These are phyloP conservation scores for Serendipita vermifera DNA, from an alignment of 768 basidiomycete genomes.

Conservation along the genomic window DNA sequence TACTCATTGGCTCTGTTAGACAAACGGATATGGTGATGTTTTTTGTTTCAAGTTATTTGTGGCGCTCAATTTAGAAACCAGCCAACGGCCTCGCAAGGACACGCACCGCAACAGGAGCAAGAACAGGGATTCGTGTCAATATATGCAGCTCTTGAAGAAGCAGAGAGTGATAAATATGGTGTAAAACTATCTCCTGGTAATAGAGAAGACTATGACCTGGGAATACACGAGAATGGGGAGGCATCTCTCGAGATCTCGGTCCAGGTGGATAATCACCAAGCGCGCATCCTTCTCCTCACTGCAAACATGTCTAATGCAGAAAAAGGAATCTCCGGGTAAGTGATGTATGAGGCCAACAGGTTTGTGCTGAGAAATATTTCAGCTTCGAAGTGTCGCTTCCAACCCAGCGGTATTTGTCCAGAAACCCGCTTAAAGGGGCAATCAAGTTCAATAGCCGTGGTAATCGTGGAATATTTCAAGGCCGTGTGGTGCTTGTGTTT, in stretches of 20 bases:
- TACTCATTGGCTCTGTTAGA: background rate
- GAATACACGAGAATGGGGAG: too few relatives aligned
- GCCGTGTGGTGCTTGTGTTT: conserved; percentile 42
- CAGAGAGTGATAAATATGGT: conserved; percentile 43
- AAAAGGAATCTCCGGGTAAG: too few relatives aligned
- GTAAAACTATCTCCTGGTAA: too few relatives aligned
- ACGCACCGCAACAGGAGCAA: conserved; percentile 23
- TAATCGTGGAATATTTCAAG: conserved; percentile 33
- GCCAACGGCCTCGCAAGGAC: background rate
- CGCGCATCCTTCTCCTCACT: too few relatives aligned
- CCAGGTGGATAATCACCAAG: too few relatives aligned
- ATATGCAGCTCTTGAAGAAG: conserved; percentile 34
- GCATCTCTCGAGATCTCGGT: too few relatives aligned
- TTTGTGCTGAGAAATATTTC: background rate
- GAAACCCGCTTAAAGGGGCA: too few relatives aligned
- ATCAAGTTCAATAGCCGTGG: conserved; percentile 12
- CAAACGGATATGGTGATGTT: background rate
- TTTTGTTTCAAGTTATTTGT: conserved; percentile 9
- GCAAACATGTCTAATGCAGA: too few relatives aligned
- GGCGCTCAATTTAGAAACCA: too few relatives aligned
- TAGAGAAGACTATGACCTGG: too few relatives aligned
- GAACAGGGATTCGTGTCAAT: conserved; percentile 30
- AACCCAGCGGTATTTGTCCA: background rate
- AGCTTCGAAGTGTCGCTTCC: background rate
- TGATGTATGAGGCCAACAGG: background rate